Evolutionary conservation across 2,329 filamentous ascomycete genomes (phyloP).

Genomic region (Colletotrichum tamarilloi): DNA sequence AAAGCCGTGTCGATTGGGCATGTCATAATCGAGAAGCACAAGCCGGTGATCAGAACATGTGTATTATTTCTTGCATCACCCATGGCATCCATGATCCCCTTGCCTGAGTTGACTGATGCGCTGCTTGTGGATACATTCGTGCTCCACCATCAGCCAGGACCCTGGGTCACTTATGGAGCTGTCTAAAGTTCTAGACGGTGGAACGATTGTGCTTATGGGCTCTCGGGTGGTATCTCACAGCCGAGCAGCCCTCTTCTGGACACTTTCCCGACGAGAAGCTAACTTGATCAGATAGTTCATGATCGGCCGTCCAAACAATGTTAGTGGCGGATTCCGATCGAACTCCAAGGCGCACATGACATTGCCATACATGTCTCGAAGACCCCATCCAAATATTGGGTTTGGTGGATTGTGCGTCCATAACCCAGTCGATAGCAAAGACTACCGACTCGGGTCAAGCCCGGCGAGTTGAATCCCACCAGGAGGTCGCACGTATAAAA

Average conservation of each 20-base stretch:
- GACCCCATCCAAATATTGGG: neutral
- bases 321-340: neutral
- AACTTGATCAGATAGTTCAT: neutral
- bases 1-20: neutral
- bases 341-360: neutral
- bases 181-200: neutral
- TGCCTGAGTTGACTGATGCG: too few species aligned
- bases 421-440: neutral
- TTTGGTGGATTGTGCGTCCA: neutral
- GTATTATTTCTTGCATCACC: neutral
- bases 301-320: neutral
- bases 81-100: neutral
- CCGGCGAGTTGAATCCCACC: neutral
- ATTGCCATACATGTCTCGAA: neutral
- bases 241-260: neutral
- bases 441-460: neutral
- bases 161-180: neutral
- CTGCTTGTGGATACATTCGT: too few species aligned
- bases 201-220: too few species aligned
- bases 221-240: neutral
- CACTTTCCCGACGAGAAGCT: neutral
- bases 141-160: neutral
- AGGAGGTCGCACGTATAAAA: neutral
- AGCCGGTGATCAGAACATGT: neutral
- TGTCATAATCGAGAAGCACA: neutral